These are phyloP conservation scores for Clonostachys chloroleuca DNA, from an alignment of 2,329 filamentous ascomycete species.

Conservation along the genomic window DNA sequence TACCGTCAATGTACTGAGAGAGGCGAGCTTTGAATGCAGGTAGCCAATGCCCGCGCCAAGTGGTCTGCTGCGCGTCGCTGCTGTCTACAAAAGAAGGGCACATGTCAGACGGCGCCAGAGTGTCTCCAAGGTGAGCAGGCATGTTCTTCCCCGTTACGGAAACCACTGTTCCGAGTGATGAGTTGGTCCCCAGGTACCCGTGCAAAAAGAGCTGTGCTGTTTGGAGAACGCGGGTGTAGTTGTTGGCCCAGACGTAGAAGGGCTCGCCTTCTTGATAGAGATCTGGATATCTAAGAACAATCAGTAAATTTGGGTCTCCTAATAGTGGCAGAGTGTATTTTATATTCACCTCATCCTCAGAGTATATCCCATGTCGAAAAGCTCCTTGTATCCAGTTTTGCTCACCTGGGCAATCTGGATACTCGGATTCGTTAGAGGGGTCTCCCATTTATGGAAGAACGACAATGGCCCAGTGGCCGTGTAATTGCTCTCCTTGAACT, in stretches of 20 bases:
- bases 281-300: conserved; percentile 33
- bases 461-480: conserved; percentile 44
- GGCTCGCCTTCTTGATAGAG: conserved; percentile 43
- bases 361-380: conserved; percentile 48
- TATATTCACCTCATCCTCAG: conserved; percentile 26
- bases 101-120: conserved; percentile 57
- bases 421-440: conserved; percentile 47
- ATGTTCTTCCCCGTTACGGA: conserved; percentile 53
- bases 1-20: conserved; percentile 46
- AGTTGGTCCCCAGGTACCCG: conserved; percentile 55
- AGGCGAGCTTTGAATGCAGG: conserved; percentile 49
- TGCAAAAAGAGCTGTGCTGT: conserved; percentile 57
- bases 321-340: not conserved
- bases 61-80: conserved; percentile 16
- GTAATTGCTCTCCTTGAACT: conserved; percentile 51
- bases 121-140: conserved; percentile 49
- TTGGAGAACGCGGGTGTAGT: conserved; percentile 59
- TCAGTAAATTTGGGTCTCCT: not conserved
- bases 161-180: conserved; percentile 50
- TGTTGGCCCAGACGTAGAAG: conserved; percentile 62
- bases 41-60: conserved; percentile 46
- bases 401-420: conserved; percentile 55
- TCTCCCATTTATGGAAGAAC: conserved; percentile 56
- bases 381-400: conserved; percentile 59
- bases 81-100: conserved; percentile 55